phyloP scores from a whole-genome alignment of 2,329 filamentous ascomycete species.

The Diaporthe sp. region DNA sequence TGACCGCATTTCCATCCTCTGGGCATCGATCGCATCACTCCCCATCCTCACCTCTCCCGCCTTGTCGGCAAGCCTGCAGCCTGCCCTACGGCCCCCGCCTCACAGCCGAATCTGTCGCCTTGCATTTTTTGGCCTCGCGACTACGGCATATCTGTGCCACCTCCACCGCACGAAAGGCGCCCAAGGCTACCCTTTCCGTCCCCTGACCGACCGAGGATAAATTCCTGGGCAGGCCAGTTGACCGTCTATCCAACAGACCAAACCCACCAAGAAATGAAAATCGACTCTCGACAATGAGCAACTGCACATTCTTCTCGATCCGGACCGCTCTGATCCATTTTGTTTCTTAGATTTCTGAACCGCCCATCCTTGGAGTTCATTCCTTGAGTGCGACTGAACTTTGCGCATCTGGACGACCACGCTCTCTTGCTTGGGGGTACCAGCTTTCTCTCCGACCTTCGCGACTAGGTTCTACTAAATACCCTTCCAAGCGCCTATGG shows the following conservation, averaged over 20 bases:
- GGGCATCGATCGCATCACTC: conserved; percentile 30
- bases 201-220: conserved; percentile 17
- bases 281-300: conserved; percentile 65
- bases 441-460: conserved; percentile 42
- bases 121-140: conserved; percentile 16
- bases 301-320: conserved; percentile 59
- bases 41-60: conserved; percentile 26
- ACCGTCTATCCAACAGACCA: conserved; percentile 21
- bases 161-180: conserved; percentile 11
- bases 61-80: conserved; percentile 27
- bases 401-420: conserved; percentile 30
- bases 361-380: conserved; percentile 37
- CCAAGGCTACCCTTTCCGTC: conserved; percentile 9
- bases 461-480: conserved; percentile 38
- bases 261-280: conserved; percentile 46
- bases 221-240: conserved; percentile 8
- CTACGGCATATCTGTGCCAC: conserved; percentile 18
- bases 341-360: conserved; percentile 59
- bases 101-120: conserved; percentile 27
- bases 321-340: conserved; percentile 65
- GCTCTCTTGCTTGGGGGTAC: conserved; percentile 41
- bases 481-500: conserved; percentile 51
- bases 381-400: conserved; percentile 35
- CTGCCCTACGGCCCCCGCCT: conserved; percentile 30
- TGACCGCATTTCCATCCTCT: conserved; percentile 31